A percentile compares a stretch with the other conserved stretches of the same genome.
Conservation (phyloP, 495 filamentous ascomycete species). For the Hypoxylon fragiforme region DNA sequence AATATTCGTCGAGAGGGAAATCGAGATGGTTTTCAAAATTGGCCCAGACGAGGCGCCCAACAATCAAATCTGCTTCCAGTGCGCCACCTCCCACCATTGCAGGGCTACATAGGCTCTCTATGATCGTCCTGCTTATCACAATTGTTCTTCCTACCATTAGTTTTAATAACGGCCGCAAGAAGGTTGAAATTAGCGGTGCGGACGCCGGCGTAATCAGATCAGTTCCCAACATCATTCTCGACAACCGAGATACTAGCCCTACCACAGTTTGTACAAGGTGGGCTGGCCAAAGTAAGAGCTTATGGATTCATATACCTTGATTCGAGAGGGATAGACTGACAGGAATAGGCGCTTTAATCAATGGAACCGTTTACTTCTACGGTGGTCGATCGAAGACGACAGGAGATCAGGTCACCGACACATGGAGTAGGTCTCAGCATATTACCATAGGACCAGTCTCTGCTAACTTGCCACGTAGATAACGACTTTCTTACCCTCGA, state of each 20-base stretch:
- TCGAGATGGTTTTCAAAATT: slow-evolving; percentile 45
- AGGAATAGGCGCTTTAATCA: slow-evolving; percentile 56
- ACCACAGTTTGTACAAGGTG: slow-evolving; percentile 67
- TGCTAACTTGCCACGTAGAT: slow-evolving; percentile 48
- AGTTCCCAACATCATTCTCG: slow-evolving; percentile 35
- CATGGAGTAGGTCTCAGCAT: slow-evolving; percentile 61
- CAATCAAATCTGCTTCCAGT: slow-evolving; percentile 45
- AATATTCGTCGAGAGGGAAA: slow-evolving; percentile 14
- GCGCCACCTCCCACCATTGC: slow-evolving; percentile 45
- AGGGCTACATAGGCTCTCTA: slow-evolving; percentile 46
- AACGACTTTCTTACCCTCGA: slow-evolving; percentile 71
- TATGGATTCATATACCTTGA: background rate
- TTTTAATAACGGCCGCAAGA: slow-evolving; percentile 42
- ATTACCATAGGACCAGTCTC: no score
- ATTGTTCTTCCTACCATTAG: slow-evolving; percentile 53
- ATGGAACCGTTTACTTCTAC: slow-evolving; percentile 76
- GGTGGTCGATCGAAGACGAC: slow-evolving; percentile 63
- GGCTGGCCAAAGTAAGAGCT: slow-evolving; percentile 62
- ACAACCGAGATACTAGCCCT: slow-evolving; percentile 47
- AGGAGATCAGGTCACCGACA: slow-evolving; percentile 56
- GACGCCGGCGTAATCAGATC: slow-evolving; percentile 50
- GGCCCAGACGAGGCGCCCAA: slow-evolving; percentile 42
- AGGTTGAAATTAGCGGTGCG: slow-evolving; percentile 44
- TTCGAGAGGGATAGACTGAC: slow-evolving; percentile 16
- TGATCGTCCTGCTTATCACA: slow-evolving; percentile 57